Evolutionary conservation across 495 filamentous ascomycete species (phyloP).

Genomic region (Lichenothelia convexa): DNA sequence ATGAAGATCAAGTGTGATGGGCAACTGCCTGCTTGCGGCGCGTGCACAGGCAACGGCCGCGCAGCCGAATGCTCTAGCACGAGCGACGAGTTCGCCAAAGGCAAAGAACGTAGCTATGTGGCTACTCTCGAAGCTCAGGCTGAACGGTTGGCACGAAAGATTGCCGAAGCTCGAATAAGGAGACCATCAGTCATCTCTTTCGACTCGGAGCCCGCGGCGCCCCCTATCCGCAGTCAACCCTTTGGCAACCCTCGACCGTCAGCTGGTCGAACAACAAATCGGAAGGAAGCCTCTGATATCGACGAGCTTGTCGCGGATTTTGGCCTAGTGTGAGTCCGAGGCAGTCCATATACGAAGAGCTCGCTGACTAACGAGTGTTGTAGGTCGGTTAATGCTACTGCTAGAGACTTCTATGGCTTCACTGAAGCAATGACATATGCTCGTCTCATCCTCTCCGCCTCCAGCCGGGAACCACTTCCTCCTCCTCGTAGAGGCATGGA

Average conservation of each 20-base stretch:
- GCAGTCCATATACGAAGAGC: not conserved
- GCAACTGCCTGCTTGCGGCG: conserved; percentile 76
- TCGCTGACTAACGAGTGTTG: not conserved
- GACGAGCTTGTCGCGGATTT: conserved; percentile 28
- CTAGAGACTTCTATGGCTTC: conserved; percentile 77
- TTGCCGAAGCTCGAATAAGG: conserved; percentile 39
- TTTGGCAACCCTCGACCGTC: conserved; percentile 7
- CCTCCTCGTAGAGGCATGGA: conserved; percentile 31
- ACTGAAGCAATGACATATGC: conserved; percentile 72
- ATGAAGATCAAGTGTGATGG: conserved; percentile 96
- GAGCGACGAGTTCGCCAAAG: conserved; percentile 82
- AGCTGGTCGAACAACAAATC: conserved; percentile 12
- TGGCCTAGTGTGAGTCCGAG: conserved; percentile 19
- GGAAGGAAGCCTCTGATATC: conserved; percentile 23
- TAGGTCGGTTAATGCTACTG: conserved; percentile 80
- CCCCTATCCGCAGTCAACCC: conserved; percentile 13
- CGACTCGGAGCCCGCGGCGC: conserved; percentile 13
- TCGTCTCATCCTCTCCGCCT: conserved; percentile 57
- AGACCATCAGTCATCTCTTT: conserved; percentile 26
- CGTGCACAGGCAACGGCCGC: conserved; percentile 71
- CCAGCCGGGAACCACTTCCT: conserved; percentile 45
- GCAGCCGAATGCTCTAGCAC: conserved; percentile 75
- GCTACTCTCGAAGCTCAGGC: conserved; percentile 75
- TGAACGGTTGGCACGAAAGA: conserved; percentile 62
- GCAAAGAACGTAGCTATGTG: conserved; percentile 90